Percentiles rank a stretch among this genome's conserved stretches.
These are phyloP conservation scores for Gossypium turneri DNA, from an alignment of 345 rosid species.

Conservation along the genomic window DNA sequence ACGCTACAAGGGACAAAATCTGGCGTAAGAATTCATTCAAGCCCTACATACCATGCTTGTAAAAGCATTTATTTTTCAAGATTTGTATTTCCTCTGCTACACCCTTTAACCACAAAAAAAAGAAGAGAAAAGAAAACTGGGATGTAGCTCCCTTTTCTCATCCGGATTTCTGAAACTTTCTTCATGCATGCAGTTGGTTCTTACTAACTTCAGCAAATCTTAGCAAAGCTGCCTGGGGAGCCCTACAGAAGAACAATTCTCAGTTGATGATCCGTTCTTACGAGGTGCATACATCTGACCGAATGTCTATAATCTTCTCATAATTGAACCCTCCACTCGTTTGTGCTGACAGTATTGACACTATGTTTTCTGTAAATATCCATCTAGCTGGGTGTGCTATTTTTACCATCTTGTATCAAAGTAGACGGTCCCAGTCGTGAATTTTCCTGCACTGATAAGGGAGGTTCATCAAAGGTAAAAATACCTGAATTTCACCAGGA, in stretches of 20 bases:
- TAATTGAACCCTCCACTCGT: neutral
- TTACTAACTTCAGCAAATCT: slow-evolving; percentile 89
- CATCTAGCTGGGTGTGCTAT: slow-evolving; percentile 76
- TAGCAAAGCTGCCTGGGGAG: slow-evolving; percentile 99
- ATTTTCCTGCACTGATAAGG: slow-evolving; percentile 59
- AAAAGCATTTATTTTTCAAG: slow-evolving; percentile 2
- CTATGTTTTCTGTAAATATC: neutral
- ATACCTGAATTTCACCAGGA: neutral
- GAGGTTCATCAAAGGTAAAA: slow-evolving; percentile 34
- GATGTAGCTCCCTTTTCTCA: neutral
- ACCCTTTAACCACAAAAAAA: no score
- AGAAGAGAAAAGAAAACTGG: no score
- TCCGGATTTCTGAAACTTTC: neutral
- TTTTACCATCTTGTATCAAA: slow-evolving; percentile 45
- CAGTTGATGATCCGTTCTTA: slow-evolving; percentile 96
- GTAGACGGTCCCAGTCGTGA: slow-evolving; percentile 16
- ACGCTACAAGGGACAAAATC: slow-evolving; percentile 73
- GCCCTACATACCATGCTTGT: slow-evolving; percentile 10
- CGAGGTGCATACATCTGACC: slow-evolving; percentile 45
- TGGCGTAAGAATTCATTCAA: slow-evolving; percentile 55
- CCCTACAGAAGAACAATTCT: slow-evolving; percentile 85
- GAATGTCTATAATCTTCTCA: neutral
- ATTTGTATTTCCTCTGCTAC: neutral
- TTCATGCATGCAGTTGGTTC: slow-evolving; percentile 59
- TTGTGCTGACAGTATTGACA: neutral